phyloP scores from a whole-genome alignment of 805 yeast genomes.

The Ogataea dorogensis region DNA sequence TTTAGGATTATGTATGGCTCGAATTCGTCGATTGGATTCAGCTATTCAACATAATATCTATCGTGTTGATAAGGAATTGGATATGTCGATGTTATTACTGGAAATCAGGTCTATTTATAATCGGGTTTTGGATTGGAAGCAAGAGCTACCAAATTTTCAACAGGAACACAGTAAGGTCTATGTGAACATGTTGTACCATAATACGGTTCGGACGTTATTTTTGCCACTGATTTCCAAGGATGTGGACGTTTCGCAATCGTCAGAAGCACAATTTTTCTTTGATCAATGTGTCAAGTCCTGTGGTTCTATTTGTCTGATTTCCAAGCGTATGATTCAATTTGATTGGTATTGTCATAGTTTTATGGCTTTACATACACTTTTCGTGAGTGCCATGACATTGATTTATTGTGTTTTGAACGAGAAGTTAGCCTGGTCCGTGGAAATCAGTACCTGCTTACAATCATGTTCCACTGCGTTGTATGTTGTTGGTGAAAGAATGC shows the following conservation, averaged over 20 bases:
- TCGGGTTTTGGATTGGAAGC: conserved; percentile 18
- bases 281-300: conserved; percentile 24
- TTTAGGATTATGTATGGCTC: conserved; percentile 13
- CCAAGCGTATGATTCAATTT: conserved; percentile 23
- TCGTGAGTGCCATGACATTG: conserved; percentile 26
- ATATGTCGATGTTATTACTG: conserved; percentile 9
- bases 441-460: conserved; percentile 23
- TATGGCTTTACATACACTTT: conserved; percentile 23
- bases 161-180: conserved; percentile 15
- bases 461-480: conserved; percentile 26
- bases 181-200: conserved; percentile 21
- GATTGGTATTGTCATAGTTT: conserved; percentile 26
- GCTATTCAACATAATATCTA: conserved; percentile 20
- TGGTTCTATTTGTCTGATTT: conserved; percentile 22
- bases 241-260: conserved; percentile 4
- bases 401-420: conserved; percentile 23
- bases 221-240: conserved; percentile 21
- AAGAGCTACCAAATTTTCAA: conserved; percentile 16
- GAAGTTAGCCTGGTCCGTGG: conserved; percentile 23
- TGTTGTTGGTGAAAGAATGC: conserved; percentile 28
- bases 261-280: conserved; percentile 16
- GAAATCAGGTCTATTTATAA: conserved; percentile 14
- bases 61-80: conserved; percentile 20
- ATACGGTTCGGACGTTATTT: conserved; percentile 19
- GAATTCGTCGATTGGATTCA: conserved; percentile 23